Evolutionary conservation across 139 green algal genomes (phyloP), one percentile per base, ranked within the genome.

Genomic region (Asterochloris erici): DNA sequence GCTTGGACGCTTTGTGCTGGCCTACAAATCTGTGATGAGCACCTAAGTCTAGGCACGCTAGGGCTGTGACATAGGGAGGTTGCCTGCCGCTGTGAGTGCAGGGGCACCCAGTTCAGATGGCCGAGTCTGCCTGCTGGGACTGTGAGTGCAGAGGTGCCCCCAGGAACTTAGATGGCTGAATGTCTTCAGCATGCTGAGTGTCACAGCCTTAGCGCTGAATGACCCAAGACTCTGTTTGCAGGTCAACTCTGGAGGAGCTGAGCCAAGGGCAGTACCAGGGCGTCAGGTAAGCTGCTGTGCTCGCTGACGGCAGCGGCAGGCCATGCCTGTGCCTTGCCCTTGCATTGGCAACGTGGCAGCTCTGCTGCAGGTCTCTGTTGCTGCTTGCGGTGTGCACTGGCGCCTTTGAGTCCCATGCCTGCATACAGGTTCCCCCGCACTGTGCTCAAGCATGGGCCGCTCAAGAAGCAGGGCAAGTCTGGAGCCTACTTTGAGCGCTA

Each of bases 381-480:
- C 21, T 21, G 66, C 19, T 26, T 71, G 21, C 4, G 17, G 17
- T 21, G 14, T 14, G 66, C 66, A 26, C 21, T 9, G 10, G 21
- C 17, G 21, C 2, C 66, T 2, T 24, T 71, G 17, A 24, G 66
- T 24, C 1, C 21, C 19, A 24, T 71, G 66, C 21, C 19, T 76
- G n/a, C 70, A 10, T 63, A 27, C 61, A 81, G 77, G 27, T 81
- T 63, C 26, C 77, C 77, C 61, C 61, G 77, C 17, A 81, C 62
- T 81, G 77, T 81, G 10, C 27, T 81, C 14, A 74, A 64, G 26
- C 73, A 73, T 16, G 77, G 77, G 28, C 61, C 62, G n/a, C 73
- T 81, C 63, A 73, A 81, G 77, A 81, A 81, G 77, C 77, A 73
- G 21, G 77, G 77, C 77, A 81, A 63, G 26, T 73, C 77, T 29